Evolutionary conservation across 2,329 filamentous ascomycete genomes (phyloP), one percentile per base, ranked within the genome.

Genomic region (Xylaria sp.): DNA sequence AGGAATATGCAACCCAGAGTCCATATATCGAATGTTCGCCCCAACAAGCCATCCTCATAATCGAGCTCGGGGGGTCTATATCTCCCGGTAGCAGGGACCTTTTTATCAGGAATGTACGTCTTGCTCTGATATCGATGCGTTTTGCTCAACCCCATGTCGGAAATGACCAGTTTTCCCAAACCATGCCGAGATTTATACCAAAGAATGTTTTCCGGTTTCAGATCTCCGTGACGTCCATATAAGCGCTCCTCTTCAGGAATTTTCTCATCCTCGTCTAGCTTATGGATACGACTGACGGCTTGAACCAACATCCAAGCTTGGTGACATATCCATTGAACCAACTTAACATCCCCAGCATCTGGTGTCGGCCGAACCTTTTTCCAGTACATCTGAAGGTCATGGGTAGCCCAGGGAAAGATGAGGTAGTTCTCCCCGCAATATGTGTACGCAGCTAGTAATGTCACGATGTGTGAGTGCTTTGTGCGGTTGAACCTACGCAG

Each of bases 191-290:
- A 63, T 20, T 49, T 31, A 10, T 62, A 70, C 46, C 54, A 58
- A 15, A 70, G 58, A 49, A 70, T 65, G 26, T 70, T 70, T 13
- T 59, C 61, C 3, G 68, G 44, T 48, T 68, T 70, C 1, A 70
- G 59, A 17, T 67, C 68, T 13, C 65, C 68, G 33, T 70, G 68
- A 23, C 68, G 62, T 2, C 65, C 68, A 51, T 48, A 60, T 46
- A 15, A 2, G 11, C 65, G 58, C 0, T 46, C 23, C 6, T 31
- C 15, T 31, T 65, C 51, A 1, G 51, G 23, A 1, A 15, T 20
- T 1, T 59, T 11, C 6, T 5, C 4, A 2, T 46, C 5, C 9
- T 60, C 26, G 11, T n/a, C 17, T 20, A 33, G 20, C 33, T 40
- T 10, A 17, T 70, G 68, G 15, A 70, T 70, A 23, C 40, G 17